Percentiles rank a stretch among this genome's conserved stretches.
These are phyloP conservation scores for Ophiostoma novo-ulmi DNA, from an alignment of 2,329 filamentous ascomycete genomes.

Conservation along the genomic window DNA sequence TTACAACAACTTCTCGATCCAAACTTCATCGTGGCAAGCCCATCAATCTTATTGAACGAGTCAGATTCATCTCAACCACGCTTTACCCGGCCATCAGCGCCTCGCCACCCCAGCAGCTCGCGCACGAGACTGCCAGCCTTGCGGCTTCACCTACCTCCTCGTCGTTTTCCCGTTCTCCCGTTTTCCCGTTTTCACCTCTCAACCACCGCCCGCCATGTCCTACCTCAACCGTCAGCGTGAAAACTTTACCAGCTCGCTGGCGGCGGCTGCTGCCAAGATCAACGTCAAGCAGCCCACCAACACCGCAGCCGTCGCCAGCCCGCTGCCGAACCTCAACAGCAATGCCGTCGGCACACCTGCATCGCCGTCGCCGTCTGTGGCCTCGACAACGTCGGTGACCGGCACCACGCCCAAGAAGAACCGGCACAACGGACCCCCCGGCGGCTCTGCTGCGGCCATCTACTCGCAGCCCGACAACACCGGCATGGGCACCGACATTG, in stretches of 20 bases:
- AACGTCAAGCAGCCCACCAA: constrained; percentile 39
- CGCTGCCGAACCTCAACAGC: constrained; percentile 58
- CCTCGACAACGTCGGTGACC: constrained; percentile 46
- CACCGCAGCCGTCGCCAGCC: constrained; percentile 39
- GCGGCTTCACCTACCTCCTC: neutral
- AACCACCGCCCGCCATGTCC: constrained; percentile 35
- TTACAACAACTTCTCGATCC: neutral
- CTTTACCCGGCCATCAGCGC: neutral
- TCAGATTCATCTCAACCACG: neutral
- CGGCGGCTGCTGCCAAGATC: constrained; percentile 60
- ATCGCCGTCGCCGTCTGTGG: constrained; percentile 57
- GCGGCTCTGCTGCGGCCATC: constrained; percentile 39
- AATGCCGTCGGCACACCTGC: constrained; percentile 44
- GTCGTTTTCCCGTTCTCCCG: no score
- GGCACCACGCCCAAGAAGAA: constrained; percentile 62
- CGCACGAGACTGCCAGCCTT: neutral
- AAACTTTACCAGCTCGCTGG: constrained; percentile 56
- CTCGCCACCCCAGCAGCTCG: neutral
- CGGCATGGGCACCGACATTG: constrained; percentile 71
- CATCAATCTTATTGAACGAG: neutral
- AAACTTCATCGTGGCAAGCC: no score
- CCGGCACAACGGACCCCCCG: constrained; percentile 33
- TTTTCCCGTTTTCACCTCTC: no score
- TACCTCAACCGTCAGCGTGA: constrained; percentile 63
- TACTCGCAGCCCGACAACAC: constrained; percentile 75